Evolutionary conservation across 2,329 filamentous ascomycete genomes (phyloP).

Genomic region (Zasmidium cellare): DNA sequence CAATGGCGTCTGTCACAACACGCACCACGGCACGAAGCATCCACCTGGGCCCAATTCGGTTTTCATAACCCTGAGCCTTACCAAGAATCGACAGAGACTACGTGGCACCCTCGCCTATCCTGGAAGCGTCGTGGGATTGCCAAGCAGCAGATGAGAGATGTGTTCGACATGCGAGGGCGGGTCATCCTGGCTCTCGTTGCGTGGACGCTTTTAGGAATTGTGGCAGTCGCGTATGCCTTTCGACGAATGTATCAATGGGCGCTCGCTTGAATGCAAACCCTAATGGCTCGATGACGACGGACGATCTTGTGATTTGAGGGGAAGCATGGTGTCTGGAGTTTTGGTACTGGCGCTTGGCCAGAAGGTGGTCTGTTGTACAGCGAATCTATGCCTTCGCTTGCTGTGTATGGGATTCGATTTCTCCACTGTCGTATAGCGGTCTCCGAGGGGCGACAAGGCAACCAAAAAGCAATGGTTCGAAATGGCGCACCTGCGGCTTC

Average conservation of each 20-base stretch:
- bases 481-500: too few relatives aligned
- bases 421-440: too few relatives aligned
- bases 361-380: neutral
- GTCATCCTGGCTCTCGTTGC: conserved; percentile 55
- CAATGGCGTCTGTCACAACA: conserved; percentile 46
- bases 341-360: neutral
- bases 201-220: conserved; percentile 27
- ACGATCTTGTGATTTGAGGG: neutral
- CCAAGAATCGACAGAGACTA: conserved; percentile 39
- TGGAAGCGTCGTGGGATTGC: conserved; percentile 56
- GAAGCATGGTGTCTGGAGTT: neutral
- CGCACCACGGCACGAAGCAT: conserved; percentile 34
- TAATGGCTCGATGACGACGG: neutral
- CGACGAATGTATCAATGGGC: conserved; percentile 25
- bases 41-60: conserved; percentile 36
- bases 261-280: neutral
- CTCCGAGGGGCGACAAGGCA: too few relatives aligned
- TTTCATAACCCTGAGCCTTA: conserved; percentile 46
- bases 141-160: conserved; percentile 62
- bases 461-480: too few relatives aligned
- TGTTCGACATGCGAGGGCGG: conserved; percentile 59
- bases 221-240: conserved; percentile 21
- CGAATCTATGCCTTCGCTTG: neutral
- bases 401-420: too few relatives aligned
- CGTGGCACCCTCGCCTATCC: conserved; percentile 23